Conservation (phyloP, 352 stramenopile species). For the Globisporangium irregulare region DNA sequence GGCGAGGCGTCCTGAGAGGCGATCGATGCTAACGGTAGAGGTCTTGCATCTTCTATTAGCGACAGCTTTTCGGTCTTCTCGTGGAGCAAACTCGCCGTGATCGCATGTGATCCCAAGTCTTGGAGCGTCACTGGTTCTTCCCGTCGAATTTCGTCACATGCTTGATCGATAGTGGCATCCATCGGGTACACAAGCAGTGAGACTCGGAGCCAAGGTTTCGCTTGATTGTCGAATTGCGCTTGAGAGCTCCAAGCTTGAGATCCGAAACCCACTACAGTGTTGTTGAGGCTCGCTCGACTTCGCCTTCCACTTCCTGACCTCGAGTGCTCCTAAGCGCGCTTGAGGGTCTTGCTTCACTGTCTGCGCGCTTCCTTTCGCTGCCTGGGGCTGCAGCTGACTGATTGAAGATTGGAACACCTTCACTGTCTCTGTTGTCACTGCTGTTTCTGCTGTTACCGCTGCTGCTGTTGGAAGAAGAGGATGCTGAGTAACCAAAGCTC, state of each 20-base stretch:
- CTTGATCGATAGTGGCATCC: background rate
- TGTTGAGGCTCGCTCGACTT: too few relatives aligned
- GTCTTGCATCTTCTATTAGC: background rate
- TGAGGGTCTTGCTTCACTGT: background rate
- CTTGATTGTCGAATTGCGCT: too few relatives aligned
- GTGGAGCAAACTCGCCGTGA: background rate
- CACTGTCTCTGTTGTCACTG: background rate
- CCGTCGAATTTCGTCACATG: background rate
- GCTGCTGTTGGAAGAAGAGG: background rate
- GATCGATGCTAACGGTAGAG: background rate
- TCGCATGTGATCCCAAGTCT: background rate
- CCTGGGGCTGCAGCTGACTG: background rate
- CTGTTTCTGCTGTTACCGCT: background rate
- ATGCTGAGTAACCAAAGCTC: background rate
- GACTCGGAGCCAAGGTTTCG: too few relatives aligned
- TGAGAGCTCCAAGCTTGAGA: too few relatives aligned
- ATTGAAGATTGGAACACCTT: background rate
- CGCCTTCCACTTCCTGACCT: too few relatives aligned
- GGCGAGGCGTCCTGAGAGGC: too few relatives aligned
- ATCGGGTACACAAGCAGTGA: background rate
- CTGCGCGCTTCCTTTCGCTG: background rate
- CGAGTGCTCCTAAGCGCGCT: background rate
- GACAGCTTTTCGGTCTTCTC: background rate
- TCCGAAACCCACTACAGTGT: too few relatives aligned
- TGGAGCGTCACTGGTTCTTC: background rate